Conservation (phyloP, 345 rosid genomes). For the Syzygium jambos region DNA sequence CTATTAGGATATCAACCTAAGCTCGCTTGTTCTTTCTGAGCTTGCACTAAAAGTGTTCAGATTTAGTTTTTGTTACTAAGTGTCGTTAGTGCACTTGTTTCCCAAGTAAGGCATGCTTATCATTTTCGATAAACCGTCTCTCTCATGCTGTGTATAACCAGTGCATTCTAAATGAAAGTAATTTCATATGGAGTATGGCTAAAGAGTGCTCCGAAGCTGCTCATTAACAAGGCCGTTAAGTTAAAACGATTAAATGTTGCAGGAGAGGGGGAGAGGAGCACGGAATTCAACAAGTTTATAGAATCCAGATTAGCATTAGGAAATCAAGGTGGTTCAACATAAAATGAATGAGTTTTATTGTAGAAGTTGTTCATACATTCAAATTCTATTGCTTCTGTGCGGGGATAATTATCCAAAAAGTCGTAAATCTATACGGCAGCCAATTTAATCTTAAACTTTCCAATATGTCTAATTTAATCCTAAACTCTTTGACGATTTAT, state of each 20-base stretch:
- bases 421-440: fast-evolving
- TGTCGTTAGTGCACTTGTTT: background rate
- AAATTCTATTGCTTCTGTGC: background rate
- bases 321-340: background rate
- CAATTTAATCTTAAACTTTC: background rate
- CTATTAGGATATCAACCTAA: background rate
- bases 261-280: background rate
- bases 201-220: background rate
- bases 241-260: background rate
- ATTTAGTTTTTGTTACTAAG: background rate
- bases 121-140: background rate
- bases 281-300: background rate
- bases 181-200: background rate
- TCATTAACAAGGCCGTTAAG: background rate
- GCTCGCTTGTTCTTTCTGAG: background rate
- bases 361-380: background rate
- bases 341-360: background rate
- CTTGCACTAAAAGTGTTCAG: background rate
- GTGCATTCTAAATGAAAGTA: background rate
- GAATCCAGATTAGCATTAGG: background rate
- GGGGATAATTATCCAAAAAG: fast-evolving
- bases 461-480: too few species aligned
- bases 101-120: background rate
- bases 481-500: background rate
- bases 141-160: background rate